Conservation (phyloP, 331 rosid genomes). For the Pyracantha coccinea region DNA sequence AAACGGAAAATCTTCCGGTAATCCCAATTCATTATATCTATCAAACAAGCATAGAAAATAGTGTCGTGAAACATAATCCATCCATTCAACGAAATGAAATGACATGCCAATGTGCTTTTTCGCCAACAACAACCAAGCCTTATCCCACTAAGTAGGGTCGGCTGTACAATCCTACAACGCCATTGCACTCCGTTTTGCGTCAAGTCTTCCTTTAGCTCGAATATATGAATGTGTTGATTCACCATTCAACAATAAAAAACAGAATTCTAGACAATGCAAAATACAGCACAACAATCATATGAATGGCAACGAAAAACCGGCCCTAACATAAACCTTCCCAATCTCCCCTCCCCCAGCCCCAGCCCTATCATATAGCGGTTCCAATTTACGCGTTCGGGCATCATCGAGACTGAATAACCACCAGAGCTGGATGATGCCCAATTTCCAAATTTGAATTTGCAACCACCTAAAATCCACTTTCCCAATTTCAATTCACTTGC, state of each 20-base stretch:
- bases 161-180: too few species aligned
- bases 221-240: too few species aligned
- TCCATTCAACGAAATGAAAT: background rate
- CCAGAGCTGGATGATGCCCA: background rate
- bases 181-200: too few species aligned
- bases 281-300: background rate
- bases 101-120: background rate
- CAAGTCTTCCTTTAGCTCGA: too few species aligned
- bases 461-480: background rate
- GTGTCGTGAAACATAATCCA: background rate
- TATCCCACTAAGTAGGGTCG: too few species aligned
- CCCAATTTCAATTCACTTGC: background rate
- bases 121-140: background rate
- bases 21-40: background rate
- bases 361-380: background rate
- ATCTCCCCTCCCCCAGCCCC: background rate
- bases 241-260: background rate
- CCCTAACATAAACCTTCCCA: background rate
- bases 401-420: background rate
- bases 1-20: background rate
- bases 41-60: background rate
- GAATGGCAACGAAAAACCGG: background rate
- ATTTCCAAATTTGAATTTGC: background rate
- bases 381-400: background rate
- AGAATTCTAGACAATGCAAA: background rate